Base-by-base conservation (phyloP, 306 rosid genomes). In the Prunus dulcis region DNA sequence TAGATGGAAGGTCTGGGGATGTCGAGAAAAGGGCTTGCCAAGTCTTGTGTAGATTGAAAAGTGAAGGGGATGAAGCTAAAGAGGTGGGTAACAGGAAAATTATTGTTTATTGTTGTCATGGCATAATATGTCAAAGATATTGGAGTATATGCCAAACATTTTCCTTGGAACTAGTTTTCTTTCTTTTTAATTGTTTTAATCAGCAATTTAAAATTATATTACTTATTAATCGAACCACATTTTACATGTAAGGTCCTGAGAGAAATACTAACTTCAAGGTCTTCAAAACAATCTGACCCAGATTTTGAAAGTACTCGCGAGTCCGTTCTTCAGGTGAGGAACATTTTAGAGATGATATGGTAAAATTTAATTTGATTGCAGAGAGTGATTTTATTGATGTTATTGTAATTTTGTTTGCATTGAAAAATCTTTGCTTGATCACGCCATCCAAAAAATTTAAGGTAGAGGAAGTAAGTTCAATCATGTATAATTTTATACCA, bases 1-100 rank as follows among this genome's bases (percentile, higher is more conserved):
- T 72, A 93, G 98, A 86, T 77, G 81, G 90, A 55, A 82, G 87
- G 76, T 84, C 90, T 45, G 97, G 90, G 65, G 91, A 91, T 84
- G 75, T 89, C 8, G 98, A 91, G 89, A 91, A 88, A 83, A 91
- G 82, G 79, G 85, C 88, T 76, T 91, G 97, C 80, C 91, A 87
- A 83, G 87, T 87, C 57, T 82, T 93, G 76, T 87, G 93, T 86
- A 87, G 86, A 84, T 79, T 93, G 73, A 88, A 88, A 82, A 78
- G 82, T 64, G 96, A 91, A 72, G 97, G 97, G 56, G 90, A 86
- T 68, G 97, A 84, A 64, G 90, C 89, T 60, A 91, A 88, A 87
- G 88, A 82, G 93, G 98, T 91, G 88, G 73, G 67, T 65, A 63
- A 5, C 65, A 56, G 67, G 68, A 67, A 68, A 56, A 51, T 47